Percentiles rank a stretch among this genome's conserved stretches.
Evolutionary conservation across 768 basidiomycete genomes (phyloP).

Genomic region (Naganishia antarctica): DNA sequence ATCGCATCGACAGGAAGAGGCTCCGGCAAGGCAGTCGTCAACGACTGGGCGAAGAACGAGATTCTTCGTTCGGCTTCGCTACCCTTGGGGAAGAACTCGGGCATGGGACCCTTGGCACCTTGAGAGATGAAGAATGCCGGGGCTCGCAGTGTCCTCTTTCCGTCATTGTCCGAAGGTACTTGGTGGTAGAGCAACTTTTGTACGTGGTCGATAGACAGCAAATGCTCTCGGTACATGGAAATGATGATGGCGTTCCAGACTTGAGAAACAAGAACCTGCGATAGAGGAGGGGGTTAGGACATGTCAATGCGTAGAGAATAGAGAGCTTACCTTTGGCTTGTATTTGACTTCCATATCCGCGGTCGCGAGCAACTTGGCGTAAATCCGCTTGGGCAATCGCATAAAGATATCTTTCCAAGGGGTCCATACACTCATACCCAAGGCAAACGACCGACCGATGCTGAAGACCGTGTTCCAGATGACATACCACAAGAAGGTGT

Average conservation of each 20-base stretch:
- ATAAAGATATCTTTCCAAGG: slow-evolving; percentile 98
- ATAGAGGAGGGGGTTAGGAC: slow-evolving; percentile 50
- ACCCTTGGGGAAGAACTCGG: slow-evolving; percentile 88
- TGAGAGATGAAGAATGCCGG: slow-evolving; percentile 98
- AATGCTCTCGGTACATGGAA: slow-evolving; percentile 98
- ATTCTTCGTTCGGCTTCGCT: slow-evolving; percentile 96
- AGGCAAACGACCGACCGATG: slow-evolving; percentile 64
- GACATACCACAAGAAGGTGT: slow-evolving; percentile 99
- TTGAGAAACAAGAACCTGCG: slow-evolving; percentile 80
- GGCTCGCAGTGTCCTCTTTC: slow-evolving; percentile 83
- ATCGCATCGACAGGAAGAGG: slow-evolving; percentile 96
- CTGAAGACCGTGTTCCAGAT: slow-evolving; percentile 94
- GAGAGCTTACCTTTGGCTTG: slow-evolving; percentile 69
- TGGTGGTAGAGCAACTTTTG: slow-evolving; percentile 98
- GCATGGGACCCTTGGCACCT: slow-evolving; percentile 69
- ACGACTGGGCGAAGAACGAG: slow-evolving; percentile 96
- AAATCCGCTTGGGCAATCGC: slow-evolving; percentile 91
- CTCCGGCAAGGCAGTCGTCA: slow-evolving; percentile 90
- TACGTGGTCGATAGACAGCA: slow-evolving; percentile 97
- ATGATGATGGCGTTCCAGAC: slow-evolving; percentile 99
- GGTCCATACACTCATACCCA: slow-evolving; percentile 97
- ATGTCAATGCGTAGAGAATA: slow-evolving; percentile 42
- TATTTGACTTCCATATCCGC: slow-evolving; percentile 96
- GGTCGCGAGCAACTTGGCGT: slow-evolving; percentile 89
- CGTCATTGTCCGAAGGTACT: slow-evolving; percentile 81